These are phyloP conservation scores for Martiniozyma asiatica DNA, from an alignment of 1,139 yeast genomes.

Conservation along the genomic window DNA sequence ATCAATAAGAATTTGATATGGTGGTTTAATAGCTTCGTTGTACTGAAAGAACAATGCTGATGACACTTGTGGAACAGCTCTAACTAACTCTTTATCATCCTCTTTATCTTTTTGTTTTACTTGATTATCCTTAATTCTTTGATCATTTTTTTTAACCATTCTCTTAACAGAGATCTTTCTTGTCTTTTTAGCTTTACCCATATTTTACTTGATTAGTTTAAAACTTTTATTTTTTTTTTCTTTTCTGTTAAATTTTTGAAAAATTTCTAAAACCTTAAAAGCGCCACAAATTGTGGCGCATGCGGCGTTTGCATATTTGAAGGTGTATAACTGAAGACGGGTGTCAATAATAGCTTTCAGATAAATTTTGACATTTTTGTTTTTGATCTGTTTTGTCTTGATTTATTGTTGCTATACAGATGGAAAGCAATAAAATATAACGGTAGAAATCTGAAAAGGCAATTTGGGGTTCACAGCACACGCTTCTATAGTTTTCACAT, in stretches of 20 bases:
- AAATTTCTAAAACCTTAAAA: too few species aligned
- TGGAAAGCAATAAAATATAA: too few species aligned
- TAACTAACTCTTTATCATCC: slow-evolving; percentile 72
- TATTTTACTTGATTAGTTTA: slow-evolving; percentile 18
- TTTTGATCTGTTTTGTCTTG: background rate
- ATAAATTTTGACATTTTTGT: too few species aligned
- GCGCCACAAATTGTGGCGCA: slow-evolving; percentile 3
- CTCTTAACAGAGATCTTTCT: slow-evolving; percentile 95
- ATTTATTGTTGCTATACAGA: background rate
- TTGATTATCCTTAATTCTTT: slow-evolving; percentile 38
- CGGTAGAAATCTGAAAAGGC: too few species aligned
- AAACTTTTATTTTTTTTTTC: too few species aligned
- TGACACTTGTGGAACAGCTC: slow-evolving; percentile 86
- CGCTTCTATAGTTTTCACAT: too few species aligned
- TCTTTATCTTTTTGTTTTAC: slow-evolving; percentile 22
- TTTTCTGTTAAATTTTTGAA: too few species aligned
- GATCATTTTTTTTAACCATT: slow-evolving; percentile 62
- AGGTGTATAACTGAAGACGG: too few species aligned
- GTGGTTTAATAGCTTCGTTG: slow-evolving; percentile 89
- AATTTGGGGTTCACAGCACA: too few species aligned
- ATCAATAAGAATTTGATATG: slow-evolving; percentile 89
- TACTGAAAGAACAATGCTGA: slow-evolving; percentile 92
- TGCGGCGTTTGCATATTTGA: too few species aligned
- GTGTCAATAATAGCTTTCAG: too few species aligned
- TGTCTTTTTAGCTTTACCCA: slow-evolving; percentile 97